Conservation (phyloP, 441 rosid genomes). For the Corymbia calophylla region DNA sequence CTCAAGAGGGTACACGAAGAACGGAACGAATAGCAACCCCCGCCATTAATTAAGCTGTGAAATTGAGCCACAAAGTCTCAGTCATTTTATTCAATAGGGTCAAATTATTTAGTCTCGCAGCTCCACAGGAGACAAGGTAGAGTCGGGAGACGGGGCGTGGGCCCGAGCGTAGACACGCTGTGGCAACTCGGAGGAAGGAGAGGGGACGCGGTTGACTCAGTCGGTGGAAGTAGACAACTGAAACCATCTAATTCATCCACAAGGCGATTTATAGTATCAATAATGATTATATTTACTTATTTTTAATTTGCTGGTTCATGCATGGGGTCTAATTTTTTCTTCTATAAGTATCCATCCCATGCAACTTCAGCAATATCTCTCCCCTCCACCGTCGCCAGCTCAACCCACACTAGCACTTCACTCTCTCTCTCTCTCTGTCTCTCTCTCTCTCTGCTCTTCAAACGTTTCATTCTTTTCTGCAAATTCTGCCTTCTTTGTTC, state of each 20-base stretch:
- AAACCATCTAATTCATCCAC: neutral
- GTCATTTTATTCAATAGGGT: neutral
- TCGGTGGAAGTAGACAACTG: neutral
- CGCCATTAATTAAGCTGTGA: neutral
- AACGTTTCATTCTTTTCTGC: neutral
- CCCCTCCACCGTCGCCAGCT: neutral
- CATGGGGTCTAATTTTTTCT: neutral
- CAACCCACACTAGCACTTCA: neutral
- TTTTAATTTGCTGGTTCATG: neutral
- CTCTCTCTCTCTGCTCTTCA: neutral
- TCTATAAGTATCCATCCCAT: neutral
- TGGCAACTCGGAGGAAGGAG: neutral
- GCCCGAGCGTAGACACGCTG: neutral
- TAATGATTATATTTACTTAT: neutral
- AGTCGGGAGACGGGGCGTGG: neutral
- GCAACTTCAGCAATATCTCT: neutral
- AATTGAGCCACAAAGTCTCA: neutral
- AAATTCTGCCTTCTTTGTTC: neutral
- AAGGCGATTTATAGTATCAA: neutral
- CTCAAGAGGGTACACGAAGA: neutral
- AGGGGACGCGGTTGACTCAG: neutral
- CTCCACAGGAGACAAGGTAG: neutral
- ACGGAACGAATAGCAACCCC: neutral
- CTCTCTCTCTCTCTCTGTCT: neutral
- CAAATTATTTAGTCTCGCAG: neutral